These are phyloP conservation scores for Cytidiella melzeri DNA, from an alignment of 768 basidiomycete species.

Conservation along the genomic window DNA sequence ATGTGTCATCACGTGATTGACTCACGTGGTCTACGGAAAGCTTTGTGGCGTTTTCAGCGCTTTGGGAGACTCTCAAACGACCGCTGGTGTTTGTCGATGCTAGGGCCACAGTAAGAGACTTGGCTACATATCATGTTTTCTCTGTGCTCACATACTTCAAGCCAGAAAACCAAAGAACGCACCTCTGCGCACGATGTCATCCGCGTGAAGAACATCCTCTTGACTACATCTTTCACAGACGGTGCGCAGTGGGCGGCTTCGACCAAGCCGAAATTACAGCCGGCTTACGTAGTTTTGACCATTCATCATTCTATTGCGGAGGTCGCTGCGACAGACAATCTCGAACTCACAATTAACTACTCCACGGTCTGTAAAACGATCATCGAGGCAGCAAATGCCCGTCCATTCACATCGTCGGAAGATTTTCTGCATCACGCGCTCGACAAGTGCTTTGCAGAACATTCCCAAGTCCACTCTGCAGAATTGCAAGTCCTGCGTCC, in stretches of 20 bases:
- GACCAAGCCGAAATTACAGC: slow-evolving; percentile 37
- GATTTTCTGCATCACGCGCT: slow-evolving; percentile 39
- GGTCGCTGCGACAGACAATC: slow-evolving; percentile 47
- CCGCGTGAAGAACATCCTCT: slow-evolving; percentile 42
- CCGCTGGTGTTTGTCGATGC: too few species aligned
- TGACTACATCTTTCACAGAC: slow-evolving; percentile 34
- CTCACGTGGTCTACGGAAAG: too few species aligned
- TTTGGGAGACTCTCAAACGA: neutral
- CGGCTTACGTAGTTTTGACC: slow-evolving; percentile 45
- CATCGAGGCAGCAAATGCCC: slow-evolving; percentile 19
- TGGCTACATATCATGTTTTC: too few species aligned
- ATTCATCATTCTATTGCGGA: slow-evolving; percentile 44
- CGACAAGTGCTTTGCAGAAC: slow-evolving; percentile 29
- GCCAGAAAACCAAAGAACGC: too few species aligned
- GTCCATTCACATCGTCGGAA: slow-evolving; percentile 39
- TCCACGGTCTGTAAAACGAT: slow-evolving; percentile 36
- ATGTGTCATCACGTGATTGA: slow-evolving; percentile 1
- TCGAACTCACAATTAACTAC: slow-evolving; percentile 62
- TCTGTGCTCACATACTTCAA: too few species aligned
- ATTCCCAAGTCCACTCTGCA: slow-evolving; percentile 31
- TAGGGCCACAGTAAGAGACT: too few species aligned
- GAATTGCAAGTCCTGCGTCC: slow-evolving; percentile 41
- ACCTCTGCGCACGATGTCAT: slow-evolving; percentile 27
- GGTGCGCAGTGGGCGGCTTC: slow-evolving; percentile 42
- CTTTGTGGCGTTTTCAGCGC: neutral